phyloP scores from a whole-genome alignment of 2,329 filamentous ascomycete species.

The Fusarium sp. region DNA sequence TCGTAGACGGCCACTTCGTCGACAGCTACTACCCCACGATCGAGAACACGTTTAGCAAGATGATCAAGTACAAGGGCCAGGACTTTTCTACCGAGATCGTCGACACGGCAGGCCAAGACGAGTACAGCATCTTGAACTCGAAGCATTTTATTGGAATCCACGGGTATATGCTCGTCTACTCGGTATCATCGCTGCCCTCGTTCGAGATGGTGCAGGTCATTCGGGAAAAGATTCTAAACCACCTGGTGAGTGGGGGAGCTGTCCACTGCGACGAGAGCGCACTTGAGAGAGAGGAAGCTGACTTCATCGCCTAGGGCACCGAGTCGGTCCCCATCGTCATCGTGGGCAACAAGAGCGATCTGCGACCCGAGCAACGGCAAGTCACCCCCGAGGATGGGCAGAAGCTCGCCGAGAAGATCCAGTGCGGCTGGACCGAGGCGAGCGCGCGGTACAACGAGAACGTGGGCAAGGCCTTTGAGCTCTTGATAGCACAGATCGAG shows the following conservation, averaged over 20 bases:
- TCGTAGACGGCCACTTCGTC: conserved; percentile 97
- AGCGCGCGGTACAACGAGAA: conserved; percentile 95
- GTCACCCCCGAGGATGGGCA: conserved; percentile 86
- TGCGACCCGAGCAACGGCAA: conserved; percentile 91
- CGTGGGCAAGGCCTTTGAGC: conserved; percentile 89
- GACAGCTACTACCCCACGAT: conserved; percentile 99
- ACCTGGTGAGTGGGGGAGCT: conserved; percentile 72
- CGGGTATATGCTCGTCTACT: conserved; percentile 98
- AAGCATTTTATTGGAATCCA: conserved; percentile 99
- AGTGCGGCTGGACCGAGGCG: conserved; percentile 94
- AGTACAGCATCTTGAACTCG: conserved; percentile 97
- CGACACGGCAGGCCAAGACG: conserved; percentile 97
- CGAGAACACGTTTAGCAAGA: conserved; percentile 97
- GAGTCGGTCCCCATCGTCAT: conserved; percentile 93
- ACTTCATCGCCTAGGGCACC: conserved; percentile 68
- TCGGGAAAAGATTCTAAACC: conserved; percentile 95
- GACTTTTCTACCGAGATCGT: conserved; percentile 97
- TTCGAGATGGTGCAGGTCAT: conserved; percentile 99
- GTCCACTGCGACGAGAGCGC: neutral
- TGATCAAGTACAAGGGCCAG: conserved; percentile 90
- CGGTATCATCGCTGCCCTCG: conserved; percentile 89
- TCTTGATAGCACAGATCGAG: conserved; percentile 94
- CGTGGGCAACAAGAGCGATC: conserved; percentile 96
- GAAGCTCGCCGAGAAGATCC: conserved; percentile 82
- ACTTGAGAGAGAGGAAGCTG: neutral